Percentiles rank a stretch among this genome's conserved stretches.
phyloP scores from a whole-genome alignment of 2,329 filamentous ascomycete genomes.

The Mariannaea sp. region DNA sequence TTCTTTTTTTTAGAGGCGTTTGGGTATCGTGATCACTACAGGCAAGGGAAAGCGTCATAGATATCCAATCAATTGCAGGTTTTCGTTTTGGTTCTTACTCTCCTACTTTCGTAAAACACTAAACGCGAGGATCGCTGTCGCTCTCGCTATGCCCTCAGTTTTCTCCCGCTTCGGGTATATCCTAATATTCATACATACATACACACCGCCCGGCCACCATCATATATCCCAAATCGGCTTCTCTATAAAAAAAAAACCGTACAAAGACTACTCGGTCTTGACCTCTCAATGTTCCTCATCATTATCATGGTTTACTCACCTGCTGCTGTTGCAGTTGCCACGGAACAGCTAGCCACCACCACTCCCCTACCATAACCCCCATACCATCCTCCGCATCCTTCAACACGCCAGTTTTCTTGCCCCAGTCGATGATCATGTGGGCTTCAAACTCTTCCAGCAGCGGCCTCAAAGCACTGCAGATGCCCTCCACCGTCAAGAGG shows the following conservation, averaged over 20 bases:
- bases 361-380: conserved; percentile 59
- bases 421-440: conserved; percentile 63
- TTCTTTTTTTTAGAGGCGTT: not conserved
- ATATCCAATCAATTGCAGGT: conserved; percentile 32
- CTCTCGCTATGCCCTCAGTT: not conserved
- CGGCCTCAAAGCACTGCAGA: conserved; percentile 61
- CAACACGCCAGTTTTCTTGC: conserved; percentile 57
- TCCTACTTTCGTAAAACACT: too few relatives aligned
- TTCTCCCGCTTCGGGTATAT: conserved; percentile 6
- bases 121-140: too few relatives aligned
- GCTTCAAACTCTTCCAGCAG: conserved; percentile 68
- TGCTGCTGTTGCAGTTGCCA: conserved; percentile 34
- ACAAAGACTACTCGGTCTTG: not conserved
- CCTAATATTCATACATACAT: conserved; percentile 15
- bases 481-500: conserved; percentile 56
- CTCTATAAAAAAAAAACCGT: too few relatives aligned
- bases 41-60: conserved; percentile 24
- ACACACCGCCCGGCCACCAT: too few relatives aligned
- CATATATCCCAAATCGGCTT: not conserved
- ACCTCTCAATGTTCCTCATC: conserved; percentile 6
- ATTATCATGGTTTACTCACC: conserved; percentile 2
- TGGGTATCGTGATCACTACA: conserved; percentile 11
- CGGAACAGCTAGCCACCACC: conserved; percentile 68
- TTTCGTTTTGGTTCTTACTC: not conserved
- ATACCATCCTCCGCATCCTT: conserved; percentile 46